Evolutionary conservation across 805 yeast species (phyloP).

Genomic region (Suhomyces pyralidae): DNA sequence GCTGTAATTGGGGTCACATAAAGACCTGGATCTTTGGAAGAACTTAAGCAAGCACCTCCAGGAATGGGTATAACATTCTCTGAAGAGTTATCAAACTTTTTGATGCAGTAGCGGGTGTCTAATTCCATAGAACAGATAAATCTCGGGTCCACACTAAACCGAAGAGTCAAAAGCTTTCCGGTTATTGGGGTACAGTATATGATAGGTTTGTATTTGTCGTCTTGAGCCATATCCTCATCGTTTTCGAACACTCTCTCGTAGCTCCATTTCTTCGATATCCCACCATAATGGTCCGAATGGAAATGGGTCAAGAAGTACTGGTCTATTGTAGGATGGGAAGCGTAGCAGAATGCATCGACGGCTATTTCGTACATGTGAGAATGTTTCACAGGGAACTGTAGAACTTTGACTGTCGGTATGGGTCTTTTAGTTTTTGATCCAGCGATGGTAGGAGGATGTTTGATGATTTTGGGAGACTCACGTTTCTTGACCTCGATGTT

Average conservation of each 20-base stretch:
- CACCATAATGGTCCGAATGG: conserved; percentile 94
- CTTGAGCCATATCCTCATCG: conserved; percentile 22
- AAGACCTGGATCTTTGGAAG: conserved; percentile 25
- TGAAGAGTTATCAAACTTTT: conserved; percentile 6
- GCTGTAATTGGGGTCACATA: conserved; percentile 73
- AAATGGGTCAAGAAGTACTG: conserved; percentile 75
- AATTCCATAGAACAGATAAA: conserved; percentile 40
- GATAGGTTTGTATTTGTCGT: conserved; percentile 43
- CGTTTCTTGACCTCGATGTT: conserved; percentile 8
- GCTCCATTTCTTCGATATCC: conserved; percentile 74
- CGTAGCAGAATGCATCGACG: conserved; percentile 66
- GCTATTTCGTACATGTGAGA: conserved; percentile 37
- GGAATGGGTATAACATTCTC: background rate
- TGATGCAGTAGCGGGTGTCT: conserved; percentile 38
- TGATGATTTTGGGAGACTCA: conserved; percentile 6
- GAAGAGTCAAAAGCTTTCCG: conserved; percentile 48
- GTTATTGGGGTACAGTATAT: conserved; percentile 77
- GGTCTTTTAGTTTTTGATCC: conserved; percentile 25
- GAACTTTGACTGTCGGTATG: conserved; percentile 54
- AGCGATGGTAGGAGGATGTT: conserved; percentile 11
- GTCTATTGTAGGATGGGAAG: conserved; percentile 42
- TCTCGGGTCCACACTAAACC: conserved; percentile 54
- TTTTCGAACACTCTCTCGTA: conserved; percentile 34
- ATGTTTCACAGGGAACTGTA: conserved; percentile 36
- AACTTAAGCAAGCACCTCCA: conserved; percentile 16